Evolutionary conservation across 208 protist species (phyloP), one percentile per base, ranked within the genome.

Genomic region (Angomonas ambiguus): DNA sequence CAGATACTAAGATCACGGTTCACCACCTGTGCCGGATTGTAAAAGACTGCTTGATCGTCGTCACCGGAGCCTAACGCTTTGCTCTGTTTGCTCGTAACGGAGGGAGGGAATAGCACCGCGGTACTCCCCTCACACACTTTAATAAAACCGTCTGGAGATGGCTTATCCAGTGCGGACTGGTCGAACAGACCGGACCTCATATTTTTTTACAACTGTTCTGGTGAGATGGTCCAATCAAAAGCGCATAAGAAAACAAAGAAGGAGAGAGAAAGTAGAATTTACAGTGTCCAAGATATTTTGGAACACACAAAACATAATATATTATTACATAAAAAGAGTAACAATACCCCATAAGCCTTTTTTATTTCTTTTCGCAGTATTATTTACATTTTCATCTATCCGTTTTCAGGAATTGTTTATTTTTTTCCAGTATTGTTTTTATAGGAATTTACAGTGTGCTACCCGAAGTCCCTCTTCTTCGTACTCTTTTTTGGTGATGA

Each of bases 1-100:
- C 96, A 85, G 27, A 98, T 92, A 61, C 97, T 99, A 38, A 99
- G 62, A 76, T 99, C 98, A 20, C 98, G 84, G 72, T 99, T 99
- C 18, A 99, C 96, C 22, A 98, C 94, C 71, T 99, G 97, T 16
- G 96, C 97, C 1, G 93, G 95, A 72, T 99, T 99, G 85, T 99
- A 99, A 71, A 99, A 99, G 22, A 98, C 96, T 1, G 94, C 78
- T 67, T 95, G 92, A 31, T 75, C 82, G 24, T 87, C 79, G 11
- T 67, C 58, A 55, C 78, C 79, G 30, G 65, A 70, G 1, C 61
- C 67, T 22, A 13, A 51, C 2, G 62, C 42, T 0, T 33, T 48
- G 0, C 75, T 38, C n/a, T 76, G 57, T 18, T 62, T 22, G 51
- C 73, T 73, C 32, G 56, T 22, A 34, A 82, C 63, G 62, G 82